These are phyloP conservation scores for Rhodotorula sp. DNA, from an alignment of 1,284 basidiomycete species.

Conservation along the genomic window DNA sequence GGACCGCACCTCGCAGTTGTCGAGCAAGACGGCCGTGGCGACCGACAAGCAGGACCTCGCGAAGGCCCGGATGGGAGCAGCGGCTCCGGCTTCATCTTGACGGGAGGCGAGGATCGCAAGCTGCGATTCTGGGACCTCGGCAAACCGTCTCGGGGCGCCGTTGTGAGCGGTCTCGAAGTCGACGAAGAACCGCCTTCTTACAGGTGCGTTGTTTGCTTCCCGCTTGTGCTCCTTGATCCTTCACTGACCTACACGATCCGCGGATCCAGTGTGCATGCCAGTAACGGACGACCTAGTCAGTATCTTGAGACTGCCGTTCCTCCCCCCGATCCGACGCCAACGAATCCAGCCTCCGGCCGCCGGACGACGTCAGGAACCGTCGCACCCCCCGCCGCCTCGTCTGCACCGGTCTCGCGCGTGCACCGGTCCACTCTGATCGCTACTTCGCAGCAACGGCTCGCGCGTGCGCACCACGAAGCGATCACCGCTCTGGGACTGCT, in stretches of 20 bases:
- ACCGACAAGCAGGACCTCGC: neutral
- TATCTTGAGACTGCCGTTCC: conserved; percentile 23
- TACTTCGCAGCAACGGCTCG: conserved; percentile 70
- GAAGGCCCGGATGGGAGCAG: conserved; percentile 7
- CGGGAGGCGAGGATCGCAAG: conserved; percentile 75
- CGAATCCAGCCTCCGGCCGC: conserved; percentile 8
- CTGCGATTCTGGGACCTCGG: conserved; percentile 77
- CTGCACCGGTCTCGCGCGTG: conserved; percentile 19
- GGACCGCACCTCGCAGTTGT: conserved; percentile 2
- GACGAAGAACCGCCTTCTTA: conserved; percentile 68
- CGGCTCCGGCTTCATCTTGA: conserved; percentile 66
- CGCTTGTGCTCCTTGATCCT: neutral
- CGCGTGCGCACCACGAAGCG: conserved; percentile 77
- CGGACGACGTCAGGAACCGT: neutral
- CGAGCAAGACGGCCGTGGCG: conserved; percentile 9
- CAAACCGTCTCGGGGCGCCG: conserved; percentile 63
- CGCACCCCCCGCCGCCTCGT: neutral
- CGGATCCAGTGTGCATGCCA: conserved; percentile 20
- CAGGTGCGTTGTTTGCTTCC: conserved; percentile 55
- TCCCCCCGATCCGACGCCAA: neutral
- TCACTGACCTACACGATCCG: neutral
- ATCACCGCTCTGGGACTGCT: conserved; percentile 75
- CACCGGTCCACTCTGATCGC: conserved; percentile 73
- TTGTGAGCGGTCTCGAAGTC: conserved; percentile 67
- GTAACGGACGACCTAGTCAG: conserved; percentile 24